These are phyloP conservation scores for Suhomyces choctaworum DNA, from an alignment of 1,139 yeast genomes.

Conservation along the genomic window DNA sequence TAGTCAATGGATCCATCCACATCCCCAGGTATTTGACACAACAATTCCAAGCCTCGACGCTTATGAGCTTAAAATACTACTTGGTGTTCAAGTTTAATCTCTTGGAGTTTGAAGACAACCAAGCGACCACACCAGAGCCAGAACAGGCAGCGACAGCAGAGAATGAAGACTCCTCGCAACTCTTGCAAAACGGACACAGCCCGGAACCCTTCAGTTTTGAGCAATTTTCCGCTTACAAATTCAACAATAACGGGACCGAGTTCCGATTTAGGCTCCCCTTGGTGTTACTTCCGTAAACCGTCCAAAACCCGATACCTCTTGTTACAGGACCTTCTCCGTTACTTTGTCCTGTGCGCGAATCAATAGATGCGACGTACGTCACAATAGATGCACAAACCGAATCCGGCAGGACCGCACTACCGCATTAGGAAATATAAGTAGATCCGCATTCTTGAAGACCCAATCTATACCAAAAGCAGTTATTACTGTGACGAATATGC, in stretches of 20 bases:
- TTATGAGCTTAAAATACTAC: constrained; percentile 41
- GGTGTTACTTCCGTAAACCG: constrained; percentile 9
- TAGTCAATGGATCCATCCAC: constrained; percentile 31
- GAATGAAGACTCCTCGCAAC: not conserved
- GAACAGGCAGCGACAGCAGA: not conserved
- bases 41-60: constrained; percentile 39
- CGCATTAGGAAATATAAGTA: constrained; percentile 10
- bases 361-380: too few relatives aligned
- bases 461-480: constrained; percentile 7
- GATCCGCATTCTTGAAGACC: not conserved
- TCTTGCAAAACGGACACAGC: not conserved
- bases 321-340: too few relatives aligned
- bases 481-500: constrained; percentile 3
- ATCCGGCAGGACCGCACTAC: constrained; percentile 5
- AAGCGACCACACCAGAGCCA: not conserved
- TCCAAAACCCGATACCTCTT: too few relatives aligned
- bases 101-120: constrained; percentile 21
- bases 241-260: constrained; percentile 34
- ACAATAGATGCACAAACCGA: too few relatives aligned
- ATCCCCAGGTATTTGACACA: constrained; percentile 36
- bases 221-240: constrained; percentile 23
- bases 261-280: constrained; percentile 32
- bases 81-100: constrained; percentile 43
- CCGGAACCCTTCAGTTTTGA: constrained; percentile 7
- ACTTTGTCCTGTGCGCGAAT: too few relatives aligned